These are phyloP conservation scores for Ceratocystis smalleyi DNA, from an alignment of 2,329 filamentous ascomycete genomes.

Conservation along the genomic window DNA sequence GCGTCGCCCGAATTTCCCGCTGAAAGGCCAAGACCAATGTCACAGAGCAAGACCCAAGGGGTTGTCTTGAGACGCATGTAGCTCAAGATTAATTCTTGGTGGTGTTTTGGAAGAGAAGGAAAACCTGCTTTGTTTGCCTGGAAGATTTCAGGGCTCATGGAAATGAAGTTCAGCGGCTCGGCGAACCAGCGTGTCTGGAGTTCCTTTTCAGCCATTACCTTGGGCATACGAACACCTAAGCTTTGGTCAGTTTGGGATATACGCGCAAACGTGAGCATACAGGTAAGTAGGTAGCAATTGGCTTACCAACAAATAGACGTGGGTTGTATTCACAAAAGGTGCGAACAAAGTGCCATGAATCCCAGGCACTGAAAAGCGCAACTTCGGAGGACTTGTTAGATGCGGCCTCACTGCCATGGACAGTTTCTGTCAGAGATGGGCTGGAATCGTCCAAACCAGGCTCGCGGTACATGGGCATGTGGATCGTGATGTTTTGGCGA, in stretches of 20 bases:
- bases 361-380: constrained; percentile 71
- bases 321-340: constrained; percentile 71
- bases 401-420: constrained; percentile 19
- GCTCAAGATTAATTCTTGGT: constrained; percentile 44
- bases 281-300: neutral
- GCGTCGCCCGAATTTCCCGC: constrained; percentile 11
- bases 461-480: constrained; percentile 70
- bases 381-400: constrained; percentile 34
- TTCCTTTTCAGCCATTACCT: constrained; percentile 41
- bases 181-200: constrained; percentile 54
- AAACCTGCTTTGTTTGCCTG: constrained; percentile 44
- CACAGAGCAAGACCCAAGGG: constrained; percentile 48
- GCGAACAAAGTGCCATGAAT: constrained; percentile 81
- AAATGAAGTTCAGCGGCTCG: constrained; percentile 49
- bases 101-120: constrained; percentile 44
- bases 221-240: constrained; percentile 31
- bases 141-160: constrained; percentile 39
- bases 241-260: neutral
- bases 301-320: constrained; percentile 70
- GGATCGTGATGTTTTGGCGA: constrained; percentile 65
- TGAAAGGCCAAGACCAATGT: constrained; percentile 37
- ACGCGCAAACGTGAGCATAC: neutral
- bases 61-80: constrained; percentile 50
- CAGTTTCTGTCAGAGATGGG: constrained; percentile 34
- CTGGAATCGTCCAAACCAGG: constrained; percentile 40